A percentile compares a stretch with the other conserved stretches of the same genome.
Conservation (phyloP, 345 rosid genomes). For the Physaria fendleri region DNA sequence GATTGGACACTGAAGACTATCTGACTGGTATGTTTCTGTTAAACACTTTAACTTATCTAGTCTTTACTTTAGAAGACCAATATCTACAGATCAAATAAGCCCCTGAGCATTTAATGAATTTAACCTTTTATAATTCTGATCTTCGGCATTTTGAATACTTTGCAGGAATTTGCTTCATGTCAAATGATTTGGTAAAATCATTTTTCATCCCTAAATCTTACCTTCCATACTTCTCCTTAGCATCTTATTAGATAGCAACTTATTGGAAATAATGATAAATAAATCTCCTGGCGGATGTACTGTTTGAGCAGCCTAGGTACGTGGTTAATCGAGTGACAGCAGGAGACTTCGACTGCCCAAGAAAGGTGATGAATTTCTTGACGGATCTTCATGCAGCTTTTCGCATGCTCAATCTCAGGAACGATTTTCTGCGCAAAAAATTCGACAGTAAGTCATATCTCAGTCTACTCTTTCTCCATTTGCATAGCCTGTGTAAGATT, state of each 20-base stretch:
- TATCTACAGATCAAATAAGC: neutral
- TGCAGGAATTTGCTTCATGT: slow-evolving; percentile 92
- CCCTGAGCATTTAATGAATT: neutral
- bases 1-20: slow-evolving; percentile 85
- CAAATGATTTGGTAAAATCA: slow-evolving; percentile 80
- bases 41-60: no score
- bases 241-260: neutral
- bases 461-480: neutral
- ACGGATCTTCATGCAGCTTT: slow-evolving; percentile 86
- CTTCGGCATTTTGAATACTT: neutral
- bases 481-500: neutral
- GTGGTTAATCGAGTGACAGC: slow-evolving; percentile 88
- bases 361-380: slow-evolving; percentile 76
- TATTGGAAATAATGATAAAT: neutral
- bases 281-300: neutral
- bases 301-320: slow-evolving; percentile 67
- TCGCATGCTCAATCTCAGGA: slow-evolving; percentile 91
- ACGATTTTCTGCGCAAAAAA: slow-evolving; percentile 95
- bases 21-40: slow-evolving; percentile 64
- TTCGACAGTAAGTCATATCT: slow-evolving; percentile 54
- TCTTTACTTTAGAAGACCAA: neutral
- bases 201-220: neutral
- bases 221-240: neutral
- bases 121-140: neutral
- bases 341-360: slow-evolving; percentile 87